Evolutionary conservation across 371 early-diverging fungal species (phyloP).

Genomic region (Spraguea lophii): DNA sequence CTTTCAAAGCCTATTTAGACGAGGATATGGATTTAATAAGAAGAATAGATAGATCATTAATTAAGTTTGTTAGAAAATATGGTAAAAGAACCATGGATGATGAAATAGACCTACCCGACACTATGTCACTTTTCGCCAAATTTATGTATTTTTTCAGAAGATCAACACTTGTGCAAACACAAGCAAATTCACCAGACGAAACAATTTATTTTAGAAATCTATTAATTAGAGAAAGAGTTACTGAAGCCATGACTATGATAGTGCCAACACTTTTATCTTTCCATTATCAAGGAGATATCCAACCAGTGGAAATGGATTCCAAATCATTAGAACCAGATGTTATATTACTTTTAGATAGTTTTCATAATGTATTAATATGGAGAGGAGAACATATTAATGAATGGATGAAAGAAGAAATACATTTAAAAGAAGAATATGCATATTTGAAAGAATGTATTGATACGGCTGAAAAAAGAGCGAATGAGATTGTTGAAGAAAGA

Average conservation of each 20-base stretch:
- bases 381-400: slow-evolving; percentile 68
- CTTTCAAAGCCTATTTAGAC: slow-evolving; percentile 81
- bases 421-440: slow-evolving; percentile 66
- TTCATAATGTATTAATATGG: slow-evolving; percentile 84
- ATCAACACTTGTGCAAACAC: slow-evolving; percentile 87
- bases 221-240: slow-evolving; percentile 22
- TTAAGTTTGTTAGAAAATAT: slow-evolving; percentile 81
- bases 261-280: slow-evolving; percentile 86
- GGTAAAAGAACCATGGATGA: slow-evolving; percentile 85
- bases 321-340: slow-evolving; percentile 78
- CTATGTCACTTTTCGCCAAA: slow-evolving; percentile 91
- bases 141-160: slow-evolving; percentile 97
- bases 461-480: slow-evolving; percentile 72
- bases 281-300: slow-evolving; percentile 62
- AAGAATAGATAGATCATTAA: slow-evolving; percentile 93
- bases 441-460: slow-evolving; percentile 66
- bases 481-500: slow-evolving; percentile 65
- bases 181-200: slow-evolving; percentile 93
- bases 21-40: slow-evolving; percentile 89
- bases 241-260: slow-evolving; percentile 61
- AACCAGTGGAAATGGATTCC: slow-evolving; percentile 84
- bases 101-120: slow-evolving; percentile 65
- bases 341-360: slow-evolving; percentile 85
- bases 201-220: slow-evolving; percentile 69
- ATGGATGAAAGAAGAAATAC: slow-evolving; percentile 74